Percentiles rank a stretch among this genome's conserved stretches.
These are phyloP conservation scores for Calonectria montana DNA, from an alignment of 2,329 filamentous ascomycete species.

Conservation along the genomic window DNA sequence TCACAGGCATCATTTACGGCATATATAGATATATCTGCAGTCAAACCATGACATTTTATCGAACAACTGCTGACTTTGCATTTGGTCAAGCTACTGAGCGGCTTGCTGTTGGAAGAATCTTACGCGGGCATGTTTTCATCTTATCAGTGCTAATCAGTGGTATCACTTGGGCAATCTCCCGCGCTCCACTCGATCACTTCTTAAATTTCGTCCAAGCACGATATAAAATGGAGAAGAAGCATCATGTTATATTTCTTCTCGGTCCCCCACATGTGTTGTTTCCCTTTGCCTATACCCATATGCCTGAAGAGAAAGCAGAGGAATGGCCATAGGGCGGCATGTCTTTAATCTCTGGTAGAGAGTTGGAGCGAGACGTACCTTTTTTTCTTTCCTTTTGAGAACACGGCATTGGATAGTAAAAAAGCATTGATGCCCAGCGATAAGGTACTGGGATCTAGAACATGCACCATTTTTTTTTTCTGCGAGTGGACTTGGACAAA, in stretches of 20 bases:
- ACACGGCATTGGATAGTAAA: background rate
- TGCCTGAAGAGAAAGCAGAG: background rate
- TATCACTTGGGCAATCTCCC: background rate
- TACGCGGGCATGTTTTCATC: background rate
- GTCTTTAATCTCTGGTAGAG: background rate
- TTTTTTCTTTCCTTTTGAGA: background rate
- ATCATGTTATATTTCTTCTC: background rate
- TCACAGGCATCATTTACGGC: background rate
- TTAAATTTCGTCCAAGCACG: background rate
- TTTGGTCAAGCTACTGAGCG: background rate
- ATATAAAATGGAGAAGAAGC: background rate
- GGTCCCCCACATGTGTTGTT: too few relatives aligned
- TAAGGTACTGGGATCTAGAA: background rate
- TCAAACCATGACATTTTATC: background rate
- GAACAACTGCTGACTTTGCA: background rate
- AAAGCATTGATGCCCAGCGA: background rate
- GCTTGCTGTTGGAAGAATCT: background rate
- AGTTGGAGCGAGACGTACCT: background rate
- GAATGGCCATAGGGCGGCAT: background rate
- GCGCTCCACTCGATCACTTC: background rate
- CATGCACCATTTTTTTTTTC: background rate
- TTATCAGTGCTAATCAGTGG: conserved; percentile 2
- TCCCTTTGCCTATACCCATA: background rate
- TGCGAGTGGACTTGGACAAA: background rate
- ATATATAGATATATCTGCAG: background rate